Conservation (phyloP, 371 early-diverging fungal genomes). For the Thermomucor indicae-seudaticae region DNA sequence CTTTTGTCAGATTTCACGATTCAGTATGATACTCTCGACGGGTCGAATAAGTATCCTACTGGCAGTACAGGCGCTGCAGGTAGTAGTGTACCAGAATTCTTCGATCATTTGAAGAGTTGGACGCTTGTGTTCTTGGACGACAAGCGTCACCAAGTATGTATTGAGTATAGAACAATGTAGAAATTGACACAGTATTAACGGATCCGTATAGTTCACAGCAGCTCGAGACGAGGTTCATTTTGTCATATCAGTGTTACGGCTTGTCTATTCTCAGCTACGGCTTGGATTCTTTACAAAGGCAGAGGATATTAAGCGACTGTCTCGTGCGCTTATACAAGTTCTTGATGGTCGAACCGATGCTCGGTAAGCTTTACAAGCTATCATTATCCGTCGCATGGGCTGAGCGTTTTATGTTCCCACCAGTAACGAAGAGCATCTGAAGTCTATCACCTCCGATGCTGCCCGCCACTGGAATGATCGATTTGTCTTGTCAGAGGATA, state of each 20-base stretch:
- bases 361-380: constrained; percentile 6
- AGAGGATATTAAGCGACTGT: constrained; percentile 23
- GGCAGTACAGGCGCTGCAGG: constrained; percentile 16
- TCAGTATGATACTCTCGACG: constrained; percentile 14
- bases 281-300: constrained; percentile 34
- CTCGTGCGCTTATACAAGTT: constrained; percentile 34
- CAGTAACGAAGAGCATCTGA: constrained; percentile 28
- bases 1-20: constrained; percentile 29
- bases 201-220: constrained; percentile 16
- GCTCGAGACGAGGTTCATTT: constrained; percentile 20
- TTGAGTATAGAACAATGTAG: background rate
- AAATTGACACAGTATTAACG: background rate
- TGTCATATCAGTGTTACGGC: constrained; percentile 25
- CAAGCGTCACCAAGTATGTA: constrained; percentile 17
- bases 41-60: constrained; percentile 19
- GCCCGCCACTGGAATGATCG: constrained; percentile 29
- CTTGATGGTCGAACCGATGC: constrained; percentile 45
- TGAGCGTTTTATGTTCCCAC: too few species aligned
- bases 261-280: constrained; percentile 28
- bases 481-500: constrained; percentile 37
- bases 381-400: too few species aligned
- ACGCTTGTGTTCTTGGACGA: constrained; percentile 22
- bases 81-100: constrained; percentile 16
- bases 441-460: constrained; percentile 8
- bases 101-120: constrained; percentile 26